These are phyloP conservation scores for Aspergillus fijiensis DNA, from an alignment of 2,329 filamentous ascomycete species.

Conservation along the genomic window DNA sequence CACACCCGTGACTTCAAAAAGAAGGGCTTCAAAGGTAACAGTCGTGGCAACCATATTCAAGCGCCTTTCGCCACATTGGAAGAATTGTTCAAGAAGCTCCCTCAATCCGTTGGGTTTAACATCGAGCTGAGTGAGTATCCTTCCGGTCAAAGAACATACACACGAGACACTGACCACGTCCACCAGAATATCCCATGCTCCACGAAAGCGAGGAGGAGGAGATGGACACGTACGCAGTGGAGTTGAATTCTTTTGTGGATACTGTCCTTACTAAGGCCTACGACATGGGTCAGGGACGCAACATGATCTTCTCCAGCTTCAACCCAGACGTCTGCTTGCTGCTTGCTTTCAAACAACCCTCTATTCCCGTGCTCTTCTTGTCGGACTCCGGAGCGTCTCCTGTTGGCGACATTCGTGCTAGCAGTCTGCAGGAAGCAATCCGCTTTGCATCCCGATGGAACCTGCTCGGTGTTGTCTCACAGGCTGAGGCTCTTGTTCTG, in stretches of 20 bases:
- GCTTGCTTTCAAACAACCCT: conserved; percentile 94
- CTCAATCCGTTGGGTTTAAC: conserved; percentile 86
- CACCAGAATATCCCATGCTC: conserved; percentile 85
- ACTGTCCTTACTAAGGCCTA: conserved; percentile 89
- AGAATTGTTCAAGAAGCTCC: conserved; percentile 84
- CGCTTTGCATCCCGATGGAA: conserved; percentile 96
- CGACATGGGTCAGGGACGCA: conserved; percentile 74
- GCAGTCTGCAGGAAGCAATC: conserved; percentile 90
- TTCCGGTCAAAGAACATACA: conserved; percentile 24
- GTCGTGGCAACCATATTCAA: conserved; percentile 90
- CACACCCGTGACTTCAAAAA: conserved; percentile 93
- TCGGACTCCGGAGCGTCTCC: conserved; percentile 80
- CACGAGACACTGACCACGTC: conserved; percentile 28
- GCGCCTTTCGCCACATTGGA: conserved; percentile 93
- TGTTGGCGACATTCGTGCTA: conserved; percentile 86
- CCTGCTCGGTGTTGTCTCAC: conserved; percentile 82
- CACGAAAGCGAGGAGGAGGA: conserved; percentile 92
- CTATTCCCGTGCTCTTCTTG: conserved; percentile 91
- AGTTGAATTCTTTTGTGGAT: conserved; percentile 95
- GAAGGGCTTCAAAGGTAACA: conserved; percentile 95
- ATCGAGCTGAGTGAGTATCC: conserved; percentile 76
- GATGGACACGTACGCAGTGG: conserved; percentile 94
- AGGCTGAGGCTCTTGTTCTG: conserved; percentile 83
- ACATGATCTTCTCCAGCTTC: conserved; percentile 96
- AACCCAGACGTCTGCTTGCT: conserved; percentile 96